These are phyloP conservation scores for Solanum hybrid DNA, from an alignment of 305 asterid genomes.

Conservation along the genomic window DNA sequence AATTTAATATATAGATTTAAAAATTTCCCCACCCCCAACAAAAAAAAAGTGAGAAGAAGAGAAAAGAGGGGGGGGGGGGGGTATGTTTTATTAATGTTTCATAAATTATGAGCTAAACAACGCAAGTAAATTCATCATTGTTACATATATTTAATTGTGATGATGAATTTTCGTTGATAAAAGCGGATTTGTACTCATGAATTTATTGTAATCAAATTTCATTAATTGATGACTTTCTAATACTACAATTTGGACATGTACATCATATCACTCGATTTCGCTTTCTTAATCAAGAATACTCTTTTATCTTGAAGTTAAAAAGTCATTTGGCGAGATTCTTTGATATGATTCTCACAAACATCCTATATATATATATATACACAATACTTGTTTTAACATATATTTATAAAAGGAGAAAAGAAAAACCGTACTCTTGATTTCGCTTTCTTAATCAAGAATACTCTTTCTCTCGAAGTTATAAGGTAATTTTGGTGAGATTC, in stretches of 20 bases:
- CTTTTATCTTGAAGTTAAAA: background rate
- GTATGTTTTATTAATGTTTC: background rate
- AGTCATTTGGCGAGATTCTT: background rate
- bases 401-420: too few species aligned
- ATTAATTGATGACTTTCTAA: background rate
- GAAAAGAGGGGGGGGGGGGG: background rate
- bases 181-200: background rate
- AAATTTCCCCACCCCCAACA: background rate
- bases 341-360: background rate
- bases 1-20: background rate
- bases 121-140: background rate
- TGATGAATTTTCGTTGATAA: background rate
- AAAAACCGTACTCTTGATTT: background rate
- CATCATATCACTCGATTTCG: background rate
- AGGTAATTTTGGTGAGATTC: background rate
- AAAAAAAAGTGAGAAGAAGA: too few species aligned
- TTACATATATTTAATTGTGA: background rate
- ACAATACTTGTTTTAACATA: too few species aligned
- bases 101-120: background rate
- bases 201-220: background rate
- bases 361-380: background rate
- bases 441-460: background rate
- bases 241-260: background rate
- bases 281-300: too few species aligned
- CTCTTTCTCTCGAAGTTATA: background rate